Conservation (phyloP, 345 rosid genomes). For the Sisymbrium altissimum region DNA sequence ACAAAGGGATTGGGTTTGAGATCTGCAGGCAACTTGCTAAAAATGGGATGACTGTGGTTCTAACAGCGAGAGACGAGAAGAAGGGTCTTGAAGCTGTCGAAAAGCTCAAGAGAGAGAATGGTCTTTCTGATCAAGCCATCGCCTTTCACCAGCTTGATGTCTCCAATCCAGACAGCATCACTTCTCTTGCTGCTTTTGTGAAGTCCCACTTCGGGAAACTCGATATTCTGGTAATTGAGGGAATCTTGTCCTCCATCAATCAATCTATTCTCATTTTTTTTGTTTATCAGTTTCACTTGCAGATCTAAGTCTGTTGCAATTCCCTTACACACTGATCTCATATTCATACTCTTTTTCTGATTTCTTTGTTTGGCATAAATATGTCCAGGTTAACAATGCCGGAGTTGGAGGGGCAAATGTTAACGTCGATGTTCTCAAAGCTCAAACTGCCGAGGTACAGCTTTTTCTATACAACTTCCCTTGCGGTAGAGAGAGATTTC, state of each 20-base stretch:
- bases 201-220: conserved; percentile 40
- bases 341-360: no score
- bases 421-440: conserved; percentile 26
- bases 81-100: conserved; percentile 47
- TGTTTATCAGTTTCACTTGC: not conserved
- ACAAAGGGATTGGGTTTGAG: conserved; percentile 50
- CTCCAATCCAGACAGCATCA: conserved; percentile 32
- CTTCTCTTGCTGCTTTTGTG: conserved; percentile 40
- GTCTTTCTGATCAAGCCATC: conserved; percentile 30
- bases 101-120: conserved; percentile 36
- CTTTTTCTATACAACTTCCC: not conserved
- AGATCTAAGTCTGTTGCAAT: not conserved
- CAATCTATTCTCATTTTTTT: not conserved
- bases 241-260: not conserved
- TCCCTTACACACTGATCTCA: no score
- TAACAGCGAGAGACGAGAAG: conserved; percentile 45
- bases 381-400: conserved; percentile 50
- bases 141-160: conserved; percentile 54
- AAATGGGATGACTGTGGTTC: conserved; percentile 28
- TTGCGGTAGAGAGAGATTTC: not conserved
- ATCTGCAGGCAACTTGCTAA: conserved; percentile 41
- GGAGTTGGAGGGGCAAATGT: conserved; percentile 36
- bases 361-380: not conserved
- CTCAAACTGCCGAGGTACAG: conserved; percentile 26
- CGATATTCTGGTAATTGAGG: conserved; percentile 47